These are phyloP conservation scores for Tulasnella sp. DNA, from an alignment of 768 basidiomycete species.

Conservation along the genomic window DNA sequence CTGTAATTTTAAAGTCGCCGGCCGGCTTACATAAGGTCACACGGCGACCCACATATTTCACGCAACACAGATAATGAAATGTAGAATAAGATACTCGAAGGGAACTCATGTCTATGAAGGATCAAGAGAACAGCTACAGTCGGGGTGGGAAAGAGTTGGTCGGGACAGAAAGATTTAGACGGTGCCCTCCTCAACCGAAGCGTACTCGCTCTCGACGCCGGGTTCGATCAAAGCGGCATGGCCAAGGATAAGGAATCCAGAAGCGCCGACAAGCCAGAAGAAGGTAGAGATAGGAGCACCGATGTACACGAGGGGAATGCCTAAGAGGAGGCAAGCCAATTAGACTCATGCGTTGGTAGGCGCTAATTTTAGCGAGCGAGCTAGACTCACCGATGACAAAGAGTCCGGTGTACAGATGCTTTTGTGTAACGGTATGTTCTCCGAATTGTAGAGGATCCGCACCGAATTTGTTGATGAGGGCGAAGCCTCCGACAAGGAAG, in stretches of 20 bases:
- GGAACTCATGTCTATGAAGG: not conserved
- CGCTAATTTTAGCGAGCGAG: not conserved
- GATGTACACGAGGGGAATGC: not conserved
- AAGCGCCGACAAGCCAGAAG: conserved; percentile 92
- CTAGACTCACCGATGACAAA: conserved; percentile 82
- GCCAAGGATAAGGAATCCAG: conserved; percentile 66
- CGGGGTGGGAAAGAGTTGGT: not conserved
- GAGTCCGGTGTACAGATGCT: conserved; percentile 74
- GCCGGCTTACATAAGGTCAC: not conserved
- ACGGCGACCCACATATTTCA: not conserved
- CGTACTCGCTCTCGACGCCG: conserved; percentile 90
- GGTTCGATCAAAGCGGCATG: conserved; percentile 89
- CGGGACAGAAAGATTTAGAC: conserved; percentile 20
- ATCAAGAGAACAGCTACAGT: not conserved
- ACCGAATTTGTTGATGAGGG: conserved; percentile 85
- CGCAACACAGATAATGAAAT: not conserved
- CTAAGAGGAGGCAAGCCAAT: not conserved
- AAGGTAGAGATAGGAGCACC: conserved; percentile 42
- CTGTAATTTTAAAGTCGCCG: not conserved
- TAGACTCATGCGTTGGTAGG: not conserved
- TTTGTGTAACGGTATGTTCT: conserved; percentile 74
- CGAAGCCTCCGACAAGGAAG: conserved; percentile 88
- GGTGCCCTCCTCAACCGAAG: conserved; percentile 58
- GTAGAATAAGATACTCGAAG: not conserved
- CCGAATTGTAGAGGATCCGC: conserved; percentile 76